Evolutionary conservation across 257 asterid genomes (phyloP).

Genomic region (Mentha longifolia): DNA sequence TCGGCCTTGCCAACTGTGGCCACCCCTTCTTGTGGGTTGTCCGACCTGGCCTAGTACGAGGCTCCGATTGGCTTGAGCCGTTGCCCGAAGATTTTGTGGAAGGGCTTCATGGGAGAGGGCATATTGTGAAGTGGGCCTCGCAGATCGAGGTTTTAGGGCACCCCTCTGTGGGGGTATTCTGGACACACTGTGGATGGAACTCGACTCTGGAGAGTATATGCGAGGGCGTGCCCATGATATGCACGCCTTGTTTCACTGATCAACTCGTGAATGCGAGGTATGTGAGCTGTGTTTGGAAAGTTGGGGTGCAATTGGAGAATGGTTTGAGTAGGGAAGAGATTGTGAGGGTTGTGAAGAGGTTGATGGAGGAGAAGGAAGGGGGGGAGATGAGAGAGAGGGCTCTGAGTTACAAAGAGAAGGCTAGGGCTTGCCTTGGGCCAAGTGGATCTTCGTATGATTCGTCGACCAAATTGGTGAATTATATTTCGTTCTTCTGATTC

Average conservation of each 20-base stretch:
- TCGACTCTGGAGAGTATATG: slow-evolving; percentile 46
- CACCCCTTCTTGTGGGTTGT: slow-evolving; percentile 58
- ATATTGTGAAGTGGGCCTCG: slow-evolving; percentile 53
- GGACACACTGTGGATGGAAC: slow-evolving; percentile 55
- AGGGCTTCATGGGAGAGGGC: slow-evolving; percentile 38
- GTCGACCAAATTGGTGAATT: slow-evolving; percentile 34
- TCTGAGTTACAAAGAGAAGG: slow-evolving; percentile 37
- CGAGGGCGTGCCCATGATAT: slow-evolving; percentile 60
- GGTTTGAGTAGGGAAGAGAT: slow-evolving; percentile 37
- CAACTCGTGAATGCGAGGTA: slow-evolving; percentile 52
- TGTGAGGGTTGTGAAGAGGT: slow-evolving; percentile 34
- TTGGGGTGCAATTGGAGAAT: slow-evolving; percentile 47
- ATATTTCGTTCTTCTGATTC: slow-evolving; percentile 38
- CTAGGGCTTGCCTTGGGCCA: slow-evolving; percentile 31
- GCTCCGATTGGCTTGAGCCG: slow-evolving; percentile 39
- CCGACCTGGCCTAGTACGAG: slow-evolving; percentile 38
- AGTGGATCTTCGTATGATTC: slow-evolving; percentile 51
- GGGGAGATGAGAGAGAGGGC: slow-evolving; percentile 44
- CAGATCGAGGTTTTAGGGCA: slow-evolving; percentile 46
- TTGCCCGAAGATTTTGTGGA: slow-evolving; percentile 37
- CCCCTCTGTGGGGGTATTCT: slow-evolving; percentile 46
- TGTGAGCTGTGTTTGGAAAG: slow-evolving; percentile 51
- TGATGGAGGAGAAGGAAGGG: slow-evolving; percentile 44
- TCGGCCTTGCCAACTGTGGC: slow-evolving; percentile 41
- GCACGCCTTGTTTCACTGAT: slow-evolving; percentile 47